Evolutionary conservation across 2,329 filamentous ascomycete species (phyloP).

Genomic region (Penicillium sp.): DNA sequence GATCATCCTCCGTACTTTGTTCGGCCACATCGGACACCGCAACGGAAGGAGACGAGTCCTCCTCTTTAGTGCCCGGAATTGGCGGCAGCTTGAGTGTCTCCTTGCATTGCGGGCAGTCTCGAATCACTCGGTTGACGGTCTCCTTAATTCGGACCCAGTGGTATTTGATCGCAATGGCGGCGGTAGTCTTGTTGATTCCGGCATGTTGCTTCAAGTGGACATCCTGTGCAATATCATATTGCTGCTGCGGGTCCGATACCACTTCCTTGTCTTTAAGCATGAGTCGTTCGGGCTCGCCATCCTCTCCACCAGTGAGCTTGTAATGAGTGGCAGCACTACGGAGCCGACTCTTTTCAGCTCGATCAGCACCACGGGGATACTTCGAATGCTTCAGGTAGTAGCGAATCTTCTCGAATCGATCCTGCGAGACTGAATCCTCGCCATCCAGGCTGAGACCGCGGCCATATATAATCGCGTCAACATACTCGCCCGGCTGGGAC

Average conservation of each 20-base stretch:
- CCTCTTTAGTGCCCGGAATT: constrained; percentile 33
- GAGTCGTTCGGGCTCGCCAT: constrained; percentile 68
- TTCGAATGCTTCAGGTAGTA: constrained; percentile 94
- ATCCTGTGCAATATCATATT: constrained; percentile 84
- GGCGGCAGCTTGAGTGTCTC: constrained; percentile 68
- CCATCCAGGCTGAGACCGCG: constrained; percentile 64
- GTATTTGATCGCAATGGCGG: constrained; percentile 88
- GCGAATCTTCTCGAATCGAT: constrained; percentile 98
- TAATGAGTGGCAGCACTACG: constrained; percentile 94
- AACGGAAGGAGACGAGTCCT: constrained; percentile 27
- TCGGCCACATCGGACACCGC: constrained; percentile 21
- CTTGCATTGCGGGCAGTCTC: constrained; percentile 88
- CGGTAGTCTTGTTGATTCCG: constrained; percentile 98
- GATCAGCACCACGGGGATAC: constrained; percentile 90
- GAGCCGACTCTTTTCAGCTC: constrained; percentile 92
- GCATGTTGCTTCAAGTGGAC: constrained; percentile 79
- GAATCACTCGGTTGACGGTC: constrained; percentile 92
- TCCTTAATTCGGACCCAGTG: constrained; percentile 99
- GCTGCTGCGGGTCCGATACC: constrained; percentile 82
- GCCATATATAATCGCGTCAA: constrained; percentile 80
- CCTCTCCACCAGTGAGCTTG: constrained; percentile 66
- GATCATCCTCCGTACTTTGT: constrained; percentile 18
- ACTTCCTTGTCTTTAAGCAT: constrained; percentile 99
- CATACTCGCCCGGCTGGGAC: constrained; percentile 69
- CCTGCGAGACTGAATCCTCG: constrained; percentile 87